Evolutionary conservation across 345 rosid species (phyloP).

Genomic region (Lepidium africanum): DNA sequence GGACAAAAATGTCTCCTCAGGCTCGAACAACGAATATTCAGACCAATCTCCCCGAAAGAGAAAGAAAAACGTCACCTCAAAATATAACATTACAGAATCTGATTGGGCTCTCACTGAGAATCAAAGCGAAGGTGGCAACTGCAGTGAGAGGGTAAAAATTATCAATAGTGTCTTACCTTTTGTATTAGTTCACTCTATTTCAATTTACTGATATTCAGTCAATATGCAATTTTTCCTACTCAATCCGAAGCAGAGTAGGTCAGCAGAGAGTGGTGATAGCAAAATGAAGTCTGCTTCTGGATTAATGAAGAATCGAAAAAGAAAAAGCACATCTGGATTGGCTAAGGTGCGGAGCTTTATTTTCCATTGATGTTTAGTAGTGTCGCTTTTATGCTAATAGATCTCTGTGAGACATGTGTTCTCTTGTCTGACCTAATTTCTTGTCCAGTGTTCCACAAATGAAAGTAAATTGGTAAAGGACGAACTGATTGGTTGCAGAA

Average conservation of each 20-base stretch:
- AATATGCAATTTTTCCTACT: background rate
- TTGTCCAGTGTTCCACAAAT: conserved; percentile 58
- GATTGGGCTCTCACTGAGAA: conserved; percentile 32
- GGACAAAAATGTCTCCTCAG: conserved; percentile 23
- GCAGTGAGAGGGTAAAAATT: conserved; percentile 50
- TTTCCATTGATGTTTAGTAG: background rate
- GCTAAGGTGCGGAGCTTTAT: conserved; percentile 49
- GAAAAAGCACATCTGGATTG: conserved; percentile 62
- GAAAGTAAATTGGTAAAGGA: conserved; percentile 43
- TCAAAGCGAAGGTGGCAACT: conserved; percentile 42
- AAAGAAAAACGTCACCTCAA: conserved; percentile 34
- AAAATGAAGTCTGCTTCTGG: conserved; percentile 45
- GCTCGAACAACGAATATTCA: conserved; percentile 34
- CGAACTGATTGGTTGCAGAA: conserved; percentile 74
- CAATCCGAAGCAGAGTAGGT: conserved; percentile 32
- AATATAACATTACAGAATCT: conserved; percentile 38
- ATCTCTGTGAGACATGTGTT: background rate
- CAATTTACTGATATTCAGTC: background rate
- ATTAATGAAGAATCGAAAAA: conserved; percentile 63
- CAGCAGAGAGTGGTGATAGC: conserved; percentile 34
- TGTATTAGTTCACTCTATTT: background rate
- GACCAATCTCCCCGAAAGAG: conserved; percentile 30
- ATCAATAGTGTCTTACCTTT: background rate
- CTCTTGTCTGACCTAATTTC: conserved; percentile 12
- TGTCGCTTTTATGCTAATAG: conserved; percentile 4